A percentile compares a stretch with the other conserved stretches of the same genome.
phyloP scores from a whole-genome alignment of 768 basidiomycete species.

The Hydnum rufescens region DNA sequence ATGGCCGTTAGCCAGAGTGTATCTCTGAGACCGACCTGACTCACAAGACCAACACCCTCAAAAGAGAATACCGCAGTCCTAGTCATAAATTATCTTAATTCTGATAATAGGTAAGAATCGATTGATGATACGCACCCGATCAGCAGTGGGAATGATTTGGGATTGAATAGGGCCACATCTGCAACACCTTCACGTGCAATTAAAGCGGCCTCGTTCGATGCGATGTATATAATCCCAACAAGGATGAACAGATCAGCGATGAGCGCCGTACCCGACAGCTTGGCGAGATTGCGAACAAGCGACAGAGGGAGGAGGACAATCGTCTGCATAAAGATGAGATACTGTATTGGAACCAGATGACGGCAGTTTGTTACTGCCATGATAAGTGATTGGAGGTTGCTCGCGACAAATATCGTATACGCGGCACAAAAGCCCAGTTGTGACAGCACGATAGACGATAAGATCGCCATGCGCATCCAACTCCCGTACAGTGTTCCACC shows the following conservation, averaged over 20 bases:
- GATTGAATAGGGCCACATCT: constrained; percentile 70
- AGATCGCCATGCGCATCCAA: constrained; percentile 81
- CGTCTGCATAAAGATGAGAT: constrained; percentile 63
- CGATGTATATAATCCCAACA: constrained; percentile 69
- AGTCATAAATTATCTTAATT: constrained; percentile 5
- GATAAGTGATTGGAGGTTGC: constrained; percentile 80
- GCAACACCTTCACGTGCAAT: constrained; percentile 53
- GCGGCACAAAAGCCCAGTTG: constrained; percentile 79
- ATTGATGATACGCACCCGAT: constrained; percentile 46
- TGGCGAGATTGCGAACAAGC: constrained; percentile 84
- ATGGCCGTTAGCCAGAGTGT: neutral
- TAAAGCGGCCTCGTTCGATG: constrained; percentile 59
- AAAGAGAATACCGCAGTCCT: constrained; percentile 98
- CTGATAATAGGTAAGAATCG: neutral
- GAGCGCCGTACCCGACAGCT: constrained; percentile 79
- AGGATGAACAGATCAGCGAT: constrained; percentile 92
- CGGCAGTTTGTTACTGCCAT: constrained; percentile 60
- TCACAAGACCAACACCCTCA: constrained; percentile 83
- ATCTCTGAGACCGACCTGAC: constrained; percentile 17
- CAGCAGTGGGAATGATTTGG: constrained; percentile 73
- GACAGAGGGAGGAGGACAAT: constrained; percentile 77
- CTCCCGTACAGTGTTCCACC: constrained; percentile 82
- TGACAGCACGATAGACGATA: constrained; percentile 71
- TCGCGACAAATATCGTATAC: constrained; percentile 90
- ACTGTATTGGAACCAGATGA: constrained; percentile 43